Evolutionary conservation across 2,329 filamentous ascomycete genomes (phyloP).

Genomic region (Trichophyton schoenleinii): DNA sequence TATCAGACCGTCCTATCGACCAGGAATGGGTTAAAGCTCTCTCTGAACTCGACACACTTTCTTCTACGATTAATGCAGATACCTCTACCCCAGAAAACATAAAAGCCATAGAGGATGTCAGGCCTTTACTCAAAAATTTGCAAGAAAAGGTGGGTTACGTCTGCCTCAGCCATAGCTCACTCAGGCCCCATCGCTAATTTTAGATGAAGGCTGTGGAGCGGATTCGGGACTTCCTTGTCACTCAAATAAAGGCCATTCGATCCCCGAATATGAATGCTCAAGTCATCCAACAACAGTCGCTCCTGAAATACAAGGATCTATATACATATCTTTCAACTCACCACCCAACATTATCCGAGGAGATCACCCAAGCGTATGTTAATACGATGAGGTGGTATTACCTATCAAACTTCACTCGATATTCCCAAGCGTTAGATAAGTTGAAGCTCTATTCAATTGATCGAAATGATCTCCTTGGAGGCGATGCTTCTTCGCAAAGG

Average conservation of each 20-base stretch:
- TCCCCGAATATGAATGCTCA: constrained; percentile 96
- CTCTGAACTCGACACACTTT: constrained; percentile 69
- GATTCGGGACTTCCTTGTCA: constrained; percentile 85
- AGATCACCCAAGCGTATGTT: constrained; percentile 86
- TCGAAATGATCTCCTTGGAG: constrained; percentile 68
- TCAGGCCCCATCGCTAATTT: constrained; percentile 4
- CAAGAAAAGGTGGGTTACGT: constrained; percentile 53
- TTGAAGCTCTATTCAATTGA: constrained; percentile 74
- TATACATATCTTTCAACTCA: constrained; percentile 74
- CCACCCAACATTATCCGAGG: constrained; percentile 69
- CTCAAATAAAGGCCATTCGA: constrained; percentile 84
- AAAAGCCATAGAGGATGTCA: constrained; percentile 71
- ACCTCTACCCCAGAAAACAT: constrained; percentile 48
- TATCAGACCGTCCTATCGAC: constrained; percentile 79
- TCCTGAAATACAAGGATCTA: constrained; percentile 77
- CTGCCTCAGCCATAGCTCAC: no score
- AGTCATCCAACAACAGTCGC: constrained; percentile 86
- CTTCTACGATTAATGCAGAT: constrained; percentile 57
- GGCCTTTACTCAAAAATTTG: constrained; percentile 71
- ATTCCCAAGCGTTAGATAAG: constrained; percentile 70
- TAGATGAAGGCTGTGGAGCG: constrained; percentile 62
- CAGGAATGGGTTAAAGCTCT: constrained; percentile 76
- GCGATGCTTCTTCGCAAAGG: constrained; percentile 60
- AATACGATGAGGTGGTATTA: constrained; percentile 99
- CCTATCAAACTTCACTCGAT: constrained; percentile 76